Conservation (phyloP, 176 grass and related monocot genomes). For the Oryza glumipatula region DNA sequence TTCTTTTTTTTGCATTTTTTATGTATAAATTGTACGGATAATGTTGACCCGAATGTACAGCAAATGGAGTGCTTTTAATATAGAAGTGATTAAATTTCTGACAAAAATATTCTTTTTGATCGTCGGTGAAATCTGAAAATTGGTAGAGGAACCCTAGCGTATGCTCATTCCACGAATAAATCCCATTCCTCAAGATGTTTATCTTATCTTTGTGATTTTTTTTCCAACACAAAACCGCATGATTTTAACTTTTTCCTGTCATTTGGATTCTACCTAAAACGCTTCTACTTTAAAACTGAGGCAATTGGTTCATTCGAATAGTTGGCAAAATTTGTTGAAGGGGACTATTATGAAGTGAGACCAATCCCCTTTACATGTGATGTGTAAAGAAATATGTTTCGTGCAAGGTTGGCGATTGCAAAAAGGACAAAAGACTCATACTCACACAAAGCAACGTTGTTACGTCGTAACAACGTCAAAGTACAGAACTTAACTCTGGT, state of each 20-base stretch:
- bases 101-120: background rate
- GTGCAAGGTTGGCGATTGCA: too few species aligned
- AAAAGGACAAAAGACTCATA: too few species aligned
- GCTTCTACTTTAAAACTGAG: background rate
- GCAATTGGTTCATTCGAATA: background rate
- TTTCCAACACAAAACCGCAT: background rate
- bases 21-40: background rate
- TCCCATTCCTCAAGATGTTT: background rate
- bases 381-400: too few species aligned
- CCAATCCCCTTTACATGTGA: too few species aligned
- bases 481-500: too few species aligned
- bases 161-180: slow-evolving; percentile 36
- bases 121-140: background rate
- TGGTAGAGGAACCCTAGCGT: slow-evolving; percentile 15
- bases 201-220: background rate
- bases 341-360: too few species aligned
- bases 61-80: background rate
- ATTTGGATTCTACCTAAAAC: background rate
- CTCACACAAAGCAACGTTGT: too few species aligned
- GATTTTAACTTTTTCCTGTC: background rate
- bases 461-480: too few species aligned
- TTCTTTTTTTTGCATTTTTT: background rate
- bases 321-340: too few species aligned
- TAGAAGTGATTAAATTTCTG: background rate
- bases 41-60: background rate